These are phyloP conservation scores for Colletotrichum orbiculare DNA, from an alignment of 2,329 filamentous ascomycete species.

Conservation along the genomic window DNA sequence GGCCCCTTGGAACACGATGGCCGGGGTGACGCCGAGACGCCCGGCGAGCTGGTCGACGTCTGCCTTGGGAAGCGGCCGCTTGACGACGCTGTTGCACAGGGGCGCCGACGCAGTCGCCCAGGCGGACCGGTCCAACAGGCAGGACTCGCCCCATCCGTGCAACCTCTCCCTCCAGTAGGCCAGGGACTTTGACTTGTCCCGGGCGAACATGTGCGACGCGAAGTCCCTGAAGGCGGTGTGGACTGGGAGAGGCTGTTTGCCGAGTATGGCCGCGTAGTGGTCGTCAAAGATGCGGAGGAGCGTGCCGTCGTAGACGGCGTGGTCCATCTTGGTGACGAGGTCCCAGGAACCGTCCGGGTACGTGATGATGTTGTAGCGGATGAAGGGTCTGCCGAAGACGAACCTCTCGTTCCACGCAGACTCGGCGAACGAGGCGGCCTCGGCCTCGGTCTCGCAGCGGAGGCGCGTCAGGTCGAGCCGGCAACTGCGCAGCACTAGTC, in stretches of 20 bases:
- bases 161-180: slow-evolving; percentile 38
- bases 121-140: neutral
- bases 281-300: slow-evolving; percentile 50
- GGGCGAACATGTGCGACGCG: slow-evolving; percentile 37
- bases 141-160: slow-evolving; percentile 3
- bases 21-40: slow-evolving; percentile 42
- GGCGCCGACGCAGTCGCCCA: slow-evolving; percentile 18
- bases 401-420: slow-evolving; percentile 43
- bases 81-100: slow-evolving; percentile 8
- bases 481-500: slow-evolving; percentile 38
- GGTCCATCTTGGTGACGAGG: slow-evolving; percentile 48
- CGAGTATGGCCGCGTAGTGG: slow-evolving; percentile 44
- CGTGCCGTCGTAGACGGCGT: slow-evolving; percentile 49
- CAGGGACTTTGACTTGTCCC: slow-evolving; percentile 37
- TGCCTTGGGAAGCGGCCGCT: neutral
- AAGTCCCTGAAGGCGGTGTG: slow-evolving; percentile 43
- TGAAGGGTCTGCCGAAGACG: slow-evolving; percentile 46
- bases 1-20: slow-evolving; percentile 50
- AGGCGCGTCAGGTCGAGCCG: slow-evolving; percentile 32
- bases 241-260: slow-evolving; percentile 30
- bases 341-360: slow-evolving; percentile 40
- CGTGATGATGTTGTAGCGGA: slow-evolving; percentile 46
- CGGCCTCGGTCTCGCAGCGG: slow-evolving; percentile 38
- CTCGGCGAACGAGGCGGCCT: slow-evolving; percentile 40
- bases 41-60: slow-evolving; percentile 39